These are phyloP conservation scores for Xylaria longipes DNA, from an alignment of 495 filamentous ascomycete species.

Conservation along the genomic window DNA sequence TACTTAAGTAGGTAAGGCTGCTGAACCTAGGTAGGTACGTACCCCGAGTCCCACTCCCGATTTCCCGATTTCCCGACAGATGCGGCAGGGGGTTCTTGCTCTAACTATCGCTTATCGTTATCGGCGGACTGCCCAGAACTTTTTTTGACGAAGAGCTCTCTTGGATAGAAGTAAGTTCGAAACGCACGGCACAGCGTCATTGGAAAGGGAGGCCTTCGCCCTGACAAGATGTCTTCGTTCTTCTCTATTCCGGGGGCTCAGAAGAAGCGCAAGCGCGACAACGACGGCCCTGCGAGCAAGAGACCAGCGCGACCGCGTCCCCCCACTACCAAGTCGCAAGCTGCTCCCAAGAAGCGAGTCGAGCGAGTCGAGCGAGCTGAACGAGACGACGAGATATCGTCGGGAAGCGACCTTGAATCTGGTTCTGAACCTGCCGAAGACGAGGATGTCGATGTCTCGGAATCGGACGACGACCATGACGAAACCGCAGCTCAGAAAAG, in stretches of 20 bases:
- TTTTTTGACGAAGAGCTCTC: conserved; percentile 36
- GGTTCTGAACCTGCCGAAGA: conserved; percentile 62
- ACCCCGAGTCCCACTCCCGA: background rate
- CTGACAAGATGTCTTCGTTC: conserved; percentile 75
- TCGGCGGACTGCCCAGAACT: conserved; percentile 26
- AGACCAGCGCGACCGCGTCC: conserved; percentile 36
- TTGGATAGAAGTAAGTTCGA: conserved; percentile 25
- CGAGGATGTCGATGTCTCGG: conserved; percentile 49
- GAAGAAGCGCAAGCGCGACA: conserved; percentile 76
- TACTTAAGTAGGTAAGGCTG: no score
- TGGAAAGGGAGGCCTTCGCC: conserved; percentile 24
- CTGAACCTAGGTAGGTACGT: background rate
- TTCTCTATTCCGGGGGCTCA: conserved; percentile 79
- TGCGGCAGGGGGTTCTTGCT: conserved; percentile 2
- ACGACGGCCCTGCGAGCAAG: conserved; percentile 30
- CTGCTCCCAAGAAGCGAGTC: conserved; percentile 64
- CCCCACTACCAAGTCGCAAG: conserved; percentile 45
- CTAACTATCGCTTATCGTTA: conserved; percentile 30
- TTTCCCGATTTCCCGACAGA: background rate
- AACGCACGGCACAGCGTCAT: conserved; percentile 30
- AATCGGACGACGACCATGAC: conserved; percentile 58
- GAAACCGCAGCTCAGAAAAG: conserved; percentile 91
- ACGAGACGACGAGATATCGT: conserved; percentile 78
- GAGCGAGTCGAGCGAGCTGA: conserved; percentile 61
- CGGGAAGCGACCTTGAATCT: conserved; percentile 79